These are phyloP conservation scores for Rosa lucieae DNA, from an alignment of 306 rosid genomes.

Conservation along the genomic window DNA sequence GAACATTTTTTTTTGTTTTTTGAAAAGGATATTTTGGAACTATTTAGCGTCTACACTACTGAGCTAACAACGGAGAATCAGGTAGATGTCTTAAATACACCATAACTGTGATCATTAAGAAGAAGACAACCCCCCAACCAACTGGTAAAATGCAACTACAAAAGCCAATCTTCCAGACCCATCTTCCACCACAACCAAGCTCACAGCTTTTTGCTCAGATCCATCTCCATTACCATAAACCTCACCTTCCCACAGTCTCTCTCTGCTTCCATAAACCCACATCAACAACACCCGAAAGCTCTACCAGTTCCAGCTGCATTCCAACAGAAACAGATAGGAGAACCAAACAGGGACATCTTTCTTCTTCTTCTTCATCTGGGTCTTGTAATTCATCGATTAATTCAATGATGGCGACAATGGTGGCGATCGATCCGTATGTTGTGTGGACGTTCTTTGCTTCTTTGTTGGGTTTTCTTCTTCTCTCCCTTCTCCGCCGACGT, in stretches of 20 bases:
- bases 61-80: not conserved
- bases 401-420: constrained; percentile 12
- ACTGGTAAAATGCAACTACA: constrained; percentile 1
- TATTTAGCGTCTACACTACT: not conserved
- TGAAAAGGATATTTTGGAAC: too few species aligned
- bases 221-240: not conserved
- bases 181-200: not conserved
- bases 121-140: not conserved
- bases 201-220: not conserved
- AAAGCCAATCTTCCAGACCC: not conserved
- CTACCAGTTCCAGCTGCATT: constrained; percentile 4
- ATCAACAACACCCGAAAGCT: not conserved
- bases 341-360: not conserved
- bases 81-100: not conserved
- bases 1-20: too few species aligned
- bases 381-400: not conserved
- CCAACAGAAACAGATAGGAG: not conserved
- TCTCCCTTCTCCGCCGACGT: constrained; percentile 21
- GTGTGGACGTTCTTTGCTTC: constrained; percentile 32
- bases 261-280: constrained; percentile 10
- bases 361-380: constrained; percentile 17
- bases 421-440: constrained; percentile 26
- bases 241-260: not conserved
- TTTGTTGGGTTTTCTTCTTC: constrained; percentile 26
- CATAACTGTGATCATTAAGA: not conserved